Base-by-base conservation (phyloP, 2,329 filamentous ascomycete species). In the Trichoderma simmonsii region DNA sequence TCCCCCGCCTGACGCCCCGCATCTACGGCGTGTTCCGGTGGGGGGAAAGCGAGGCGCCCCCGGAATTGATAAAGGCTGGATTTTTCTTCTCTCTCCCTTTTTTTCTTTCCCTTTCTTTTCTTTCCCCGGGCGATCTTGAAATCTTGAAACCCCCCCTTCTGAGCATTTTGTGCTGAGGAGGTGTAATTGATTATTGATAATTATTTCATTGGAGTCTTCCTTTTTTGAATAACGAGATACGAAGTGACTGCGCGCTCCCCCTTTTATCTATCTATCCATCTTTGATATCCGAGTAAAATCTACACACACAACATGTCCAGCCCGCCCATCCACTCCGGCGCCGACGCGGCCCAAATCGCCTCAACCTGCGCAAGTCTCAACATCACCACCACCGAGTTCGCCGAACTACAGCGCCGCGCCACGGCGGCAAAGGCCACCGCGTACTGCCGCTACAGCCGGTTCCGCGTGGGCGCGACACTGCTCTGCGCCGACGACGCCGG, bases 361-460 rank as follows among this genome's bases (percentile, higher is more conserved):
- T 71, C 76, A 14, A 76, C 77, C 8, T 81, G 80, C 77, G 48
- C 64, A 30, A 70, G 73, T 5, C 74, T 86, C 79, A 80, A 79
- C 78, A 84, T 97, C 57, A 89, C 88, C 11, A 79, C 82, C 18
- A 80, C 84, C 63, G 91, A 97, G 80, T 88, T 97, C 79, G 80
- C 85, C 72, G 84, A 85, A 56, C 88, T 97, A 62, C 87, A 87
- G 68, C 81, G 84, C 72, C 85, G 88, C 78, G 90, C 91, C 75
- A 85, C 88, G 68, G 89, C 89, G 6, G 94, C 95, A 73, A 97
- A 97, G 81, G 85, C 85, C 3, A 87, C 85, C 69, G 94, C 95
- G 43, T 97, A 98, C 84, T 97, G 94, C 88, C 94, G 93, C 4
- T 97, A 98, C 86, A 97, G 93, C 77, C 88, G 91, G 73, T 99